Evolutionary conservation across 75 land plant species (phyloP).

Genomic region (Sequoia sempervirens): DNA sequence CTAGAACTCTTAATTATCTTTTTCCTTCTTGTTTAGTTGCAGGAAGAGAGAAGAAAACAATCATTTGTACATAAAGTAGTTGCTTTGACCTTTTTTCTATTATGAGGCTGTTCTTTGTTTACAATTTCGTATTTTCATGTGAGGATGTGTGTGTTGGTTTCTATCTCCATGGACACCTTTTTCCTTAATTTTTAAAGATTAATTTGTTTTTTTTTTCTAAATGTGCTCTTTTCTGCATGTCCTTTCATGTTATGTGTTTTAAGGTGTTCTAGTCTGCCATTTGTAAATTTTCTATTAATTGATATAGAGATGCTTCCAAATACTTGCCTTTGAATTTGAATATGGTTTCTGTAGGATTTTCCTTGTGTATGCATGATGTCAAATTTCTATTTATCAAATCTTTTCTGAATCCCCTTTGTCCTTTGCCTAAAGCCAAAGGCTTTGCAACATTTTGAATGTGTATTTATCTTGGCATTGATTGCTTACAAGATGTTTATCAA

Average conservation of each 20-base stretch:
- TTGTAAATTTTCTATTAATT: not conserved
- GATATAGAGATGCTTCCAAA: not conserved
- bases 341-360: not conserved
- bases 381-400: not conserved
- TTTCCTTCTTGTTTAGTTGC: not conserved
- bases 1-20: not conserved
- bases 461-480: not conserved
- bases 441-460: not conserved
- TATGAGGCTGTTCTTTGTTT: not conserved
- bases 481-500: not conserved
- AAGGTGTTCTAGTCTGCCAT: not conserved
- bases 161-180: not conserved
- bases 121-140: not conserved
- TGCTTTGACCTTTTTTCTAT: not conserved
- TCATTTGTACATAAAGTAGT: not conserved
- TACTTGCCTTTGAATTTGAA: no score
- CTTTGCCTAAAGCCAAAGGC: no score
- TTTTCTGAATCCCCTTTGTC: no score
- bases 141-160: not conserved
- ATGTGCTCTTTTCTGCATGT: not conserved
- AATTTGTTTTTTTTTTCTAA: no score
- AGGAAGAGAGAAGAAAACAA: not conserved
- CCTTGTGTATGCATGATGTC: not conserved
- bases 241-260: not conserved
- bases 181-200: not conserved